Conservation (phyloP, 148 eudicot species). For the Drosera capensis region DNA sequence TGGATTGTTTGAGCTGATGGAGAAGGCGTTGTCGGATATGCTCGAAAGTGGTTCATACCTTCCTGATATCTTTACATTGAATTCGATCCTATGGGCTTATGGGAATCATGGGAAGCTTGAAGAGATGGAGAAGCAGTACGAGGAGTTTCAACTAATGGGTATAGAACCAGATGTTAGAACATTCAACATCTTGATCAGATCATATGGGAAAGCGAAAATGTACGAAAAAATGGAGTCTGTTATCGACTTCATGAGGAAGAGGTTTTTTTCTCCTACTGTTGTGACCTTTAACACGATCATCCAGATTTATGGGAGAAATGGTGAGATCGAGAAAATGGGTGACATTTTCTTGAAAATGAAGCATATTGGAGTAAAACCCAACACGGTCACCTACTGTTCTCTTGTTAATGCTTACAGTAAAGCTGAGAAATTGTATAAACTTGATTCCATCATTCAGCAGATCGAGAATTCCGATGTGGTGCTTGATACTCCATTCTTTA, state of each 20-base stretch:
- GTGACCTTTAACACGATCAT: slow-evolving; percentile 67
- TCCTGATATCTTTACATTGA: slow-evolving; percentile 81
- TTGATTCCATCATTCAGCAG: slow-evolving; percentile 75
- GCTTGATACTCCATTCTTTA: slow-evolving; percentile 73
- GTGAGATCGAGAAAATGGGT: slow-evolving; percentile 48
- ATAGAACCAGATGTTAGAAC: slow-evolving; percentile 60
- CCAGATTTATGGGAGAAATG: slow-evolving; percentile 48
- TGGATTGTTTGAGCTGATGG: slow-evolving; percentile 52
- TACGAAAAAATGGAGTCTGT: slow-evolving; percentile 58
- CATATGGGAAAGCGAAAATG: slow-evolving; percentile 66
- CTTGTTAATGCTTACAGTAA: slow-evolving; percentile 61
- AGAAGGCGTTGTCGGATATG: slow-evolving; percentile 44
- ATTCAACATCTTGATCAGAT: slow-evolving; percentile 63
- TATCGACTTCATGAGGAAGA: slow-evolving; percentile 50
- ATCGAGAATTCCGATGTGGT: slow-evolving; percentile 60
- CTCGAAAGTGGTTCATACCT: slow-evolving; percentile 41
- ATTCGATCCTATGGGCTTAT: slow-evolving; percentile 63
- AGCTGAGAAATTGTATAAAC: slow-evolving; percentile 42
- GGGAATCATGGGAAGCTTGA: slow-evolving; percentile 47
- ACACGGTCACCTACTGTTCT: slow-evolving; percentile 58
- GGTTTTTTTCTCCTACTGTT: slow-evolving; percentile 55
- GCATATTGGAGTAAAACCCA: slow-evolving; percentile 84
- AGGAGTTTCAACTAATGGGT: slow-evolving; percentile 81
- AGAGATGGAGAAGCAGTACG: slow-evolving; percentile 79
- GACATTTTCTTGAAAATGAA: slow-evolving; percentile 72